phyloP scores from a whole-genome alignment of 805 yeast genomes.

The Wickerhamiella australiensis region DNA sequence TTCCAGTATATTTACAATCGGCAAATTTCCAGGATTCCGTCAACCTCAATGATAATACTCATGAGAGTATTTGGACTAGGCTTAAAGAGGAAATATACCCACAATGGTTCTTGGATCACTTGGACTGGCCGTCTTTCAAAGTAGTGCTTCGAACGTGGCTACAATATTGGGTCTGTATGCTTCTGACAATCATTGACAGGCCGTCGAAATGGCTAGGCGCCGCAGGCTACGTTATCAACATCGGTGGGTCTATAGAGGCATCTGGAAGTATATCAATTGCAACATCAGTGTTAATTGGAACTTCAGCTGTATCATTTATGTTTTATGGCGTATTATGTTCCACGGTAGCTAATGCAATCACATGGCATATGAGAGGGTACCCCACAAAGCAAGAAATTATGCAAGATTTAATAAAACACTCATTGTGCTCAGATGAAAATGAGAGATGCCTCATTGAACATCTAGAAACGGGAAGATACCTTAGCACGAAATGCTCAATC shows the following conservation, averaged over 20 bases:
- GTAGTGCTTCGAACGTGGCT: constrained; percentile 22
- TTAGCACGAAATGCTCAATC: constrained; percentile 19
- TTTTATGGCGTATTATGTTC: constrained; percentile 6
- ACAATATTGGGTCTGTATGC: constrained; percentile 16
- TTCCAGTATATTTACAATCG: background rate
- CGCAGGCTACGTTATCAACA: constrained; percentile 18
- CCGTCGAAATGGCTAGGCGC: constrained; percentile 19
- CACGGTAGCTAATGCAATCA: constrained; percentile 17
- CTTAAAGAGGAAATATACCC: constrained; percentile 3
- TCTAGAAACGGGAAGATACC: constrained; percentile 17
- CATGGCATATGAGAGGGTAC: constrained; percentile 16
- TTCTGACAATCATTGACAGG: constrained; percentile 15
- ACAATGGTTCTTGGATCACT: constrained; percentile 18
- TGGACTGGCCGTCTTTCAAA: constrained; percentile 20
- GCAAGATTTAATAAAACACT: constrained; percentile 11
- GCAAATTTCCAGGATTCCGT: constrained; percentile 8
- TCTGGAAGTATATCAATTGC: constrained; percentile 21
- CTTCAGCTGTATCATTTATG: constrained; percentile 5
- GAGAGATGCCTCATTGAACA: constrained; percentile 16
- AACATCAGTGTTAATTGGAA: constrained; percentile 9
- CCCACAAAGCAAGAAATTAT: constrained; percentile 12
- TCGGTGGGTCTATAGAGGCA: constrained; percentile 17
- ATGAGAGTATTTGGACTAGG: background rate
- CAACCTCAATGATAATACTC: background rate
- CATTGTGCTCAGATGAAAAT: constrained; percentile 15